Evolutionary conservation across 1,284 basidiomycete genomes (phyloP), one percentile per base, ranked within the genome.

Genomic region (Ustilago esculenta): DNA sequence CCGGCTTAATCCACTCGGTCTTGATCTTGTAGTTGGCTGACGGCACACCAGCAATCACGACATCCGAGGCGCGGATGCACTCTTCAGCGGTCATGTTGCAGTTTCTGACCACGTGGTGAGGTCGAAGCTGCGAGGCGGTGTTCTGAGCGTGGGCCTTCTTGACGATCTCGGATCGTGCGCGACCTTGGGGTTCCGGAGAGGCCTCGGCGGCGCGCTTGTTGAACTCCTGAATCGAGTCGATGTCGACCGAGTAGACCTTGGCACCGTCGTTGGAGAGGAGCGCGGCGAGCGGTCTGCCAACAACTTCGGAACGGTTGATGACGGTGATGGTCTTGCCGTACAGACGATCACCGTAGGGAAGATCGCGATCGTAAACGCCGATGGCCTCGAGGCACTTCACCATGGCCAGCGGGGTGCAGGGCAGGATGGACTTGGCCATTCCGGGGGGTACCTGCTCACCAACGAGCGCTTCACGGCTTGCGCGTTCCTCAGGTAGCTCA

Each of bases 241-340:
- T 91, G 82, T 98, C 95, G 20, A 92, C 92, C 9, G 92, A 94
- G 80, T 95, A 90, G 2, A 98, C 95, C 10, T 92, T 87, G 3
- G 94, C 94, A 33, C 95, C 95, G 79, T 98, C 95, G 81, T 98
- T 98, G 12, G 94, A 88, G 37, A 98, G 87, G 45, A 98, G 85
- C 4, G 94, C 95, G 0, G 94, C 95, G 9, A 98, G 86, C 2
- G 95, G 95, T 50, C 95, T 87, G 21, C 95, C 95, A 18, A 98
- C 95, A 18, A 98, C 95, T 82, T 98, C 95, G 35, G 92, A 96
- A 65, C 93, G 93, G 84, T 98, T 98, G 79, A 98, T 91, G 32
- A 98, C 90, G 4, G 94, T 94, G 71, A 98, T 85, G 1, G 90
- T 95, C 82, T 89, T 92, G 14, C 95, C 95, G 77, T 94, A 92